phyloP scores from a whole-genome alignment of 2,329 filamentous ascomycete species.

The Fusarium duplospermum region DNA sequence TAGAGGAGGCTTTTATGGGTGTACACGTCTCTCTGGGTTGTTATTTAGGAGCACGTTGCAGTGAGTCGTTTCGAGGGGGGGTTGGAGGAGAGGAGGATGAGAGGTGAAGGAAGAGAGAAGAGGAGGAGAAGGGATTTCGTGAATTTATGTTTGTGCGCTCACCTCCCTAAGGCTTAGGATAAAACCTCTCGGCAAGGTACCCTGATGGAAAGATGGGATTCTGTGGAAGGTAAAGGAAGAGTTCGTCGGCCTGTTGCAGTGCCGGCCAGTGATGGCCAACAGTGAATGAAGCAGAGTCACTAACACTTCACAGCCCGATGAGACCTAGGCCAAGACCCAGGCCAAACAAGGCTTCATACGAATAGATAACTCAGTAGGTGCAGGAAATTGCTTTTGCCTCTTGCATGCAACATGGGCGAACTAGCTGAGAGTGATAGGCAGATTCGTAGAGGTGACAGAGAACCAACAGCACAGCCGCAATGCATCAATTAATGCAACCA shows the following conservation, averaged over 20 bases:
- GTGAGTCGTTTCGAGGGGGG: neutral
- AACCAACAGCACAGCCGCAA: neutral
- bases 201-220: neutral
- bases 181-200: neutral
- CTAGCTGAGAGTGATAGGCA: neutral
- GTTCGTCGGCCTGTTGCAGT: constrained; percentile 6
- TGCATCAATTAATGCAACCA: neutral
- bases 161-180: neutral
- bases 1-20: neutral
- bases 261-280: neutral
- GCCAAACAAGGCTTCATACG: neutral
- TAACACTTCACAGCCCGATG: neutral
- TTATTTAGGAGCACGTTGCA: neutral
- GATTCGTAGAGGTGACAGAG: neutral
- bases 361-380: neutral
- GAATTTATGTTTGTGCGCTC: neutral
- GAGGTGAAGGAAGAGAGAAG: neutral
- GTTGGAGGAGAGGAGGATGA: neutral
- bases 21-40: neutral
- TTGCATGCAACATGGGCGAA: neutral
- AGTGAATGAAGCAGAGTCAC: neutral
- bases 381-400: neutral
- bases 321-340: neutral
- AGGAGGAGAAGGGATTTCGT: neutral
- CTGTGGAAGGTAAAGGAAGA: neutral